These are phyloP conservation scores for Ramaria sp. DNA, from an alignment of 768 basidiomycete species.

Conservation along the genomic window DNA sequence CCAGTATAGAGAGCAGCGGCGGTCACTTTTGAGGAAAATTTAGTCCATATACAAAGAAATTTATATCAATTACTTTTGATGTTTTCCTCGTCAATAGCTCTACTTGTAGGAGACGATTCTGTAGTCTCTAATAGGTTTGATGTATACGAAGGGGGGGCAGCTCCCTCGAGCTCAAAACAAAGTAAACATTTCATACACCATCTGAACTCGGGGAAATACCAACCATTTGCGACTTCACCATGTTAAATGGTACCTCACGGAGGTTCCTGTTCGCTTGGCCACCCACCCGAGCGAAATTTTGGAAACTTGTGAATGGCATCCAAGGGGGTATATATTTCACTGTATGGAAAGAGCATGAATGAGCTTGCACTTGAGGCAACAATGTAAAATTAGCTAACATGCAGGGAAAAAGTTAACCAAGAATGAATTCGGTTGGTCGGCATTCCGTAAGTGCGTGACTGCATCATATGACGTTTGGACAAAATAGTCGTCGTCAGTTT, in stretches of 20 bases:
- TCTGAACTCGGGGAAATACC: background rate
- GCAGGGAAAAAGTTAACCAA: slow-evolving; percentile 39
- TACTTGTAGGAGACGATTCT: background rate
- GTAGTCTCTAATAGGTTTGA: background rate
- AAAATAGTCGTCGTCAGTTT: slow-evolving; percentile 30
- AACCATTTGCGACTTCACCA: slow-evolving; percentile 33
- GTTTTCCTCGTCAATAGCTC: background rate
- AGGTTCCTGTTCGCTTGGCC: slow-evolving; percentile 20
- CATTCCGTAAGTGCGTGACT: slow-evolving; percentile 38
- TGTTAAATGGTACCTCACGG: slow-evolving; percentile 24
- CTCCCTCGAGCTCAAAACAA: background rate
- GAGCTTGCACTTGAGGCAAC: background rate
- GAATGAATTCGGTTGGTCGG: slow-evolving; percentile 40
- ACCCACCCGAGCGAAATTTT: slow-evolving; percentile 20
- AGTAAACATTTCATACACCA: background rate
- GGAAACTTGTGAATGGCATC: slow-evolving; percentile 28
- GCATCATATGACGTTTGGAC: slow-evolving; percentile 40
- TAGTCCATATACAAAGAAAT: background rate
- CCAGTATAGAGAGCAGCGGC: background rate
- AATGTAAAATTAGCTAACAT: slow-evolving; percentile 16
- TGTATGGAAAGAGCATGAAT: slow-evolving; percentile 5
- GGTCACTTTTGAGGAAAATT: background rate
- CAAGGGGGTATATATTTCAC: slow-evolving; percentile 28
- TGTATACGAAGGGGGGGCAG: background rate
- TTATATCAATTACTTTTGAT: background rate